Percentiles rank a stretch among this genome's conserved stretches.
phyloP scores from a whole-genome alignment of 2,329 filamentous ascomycete species.

The Truncatella angustata region DNA sequence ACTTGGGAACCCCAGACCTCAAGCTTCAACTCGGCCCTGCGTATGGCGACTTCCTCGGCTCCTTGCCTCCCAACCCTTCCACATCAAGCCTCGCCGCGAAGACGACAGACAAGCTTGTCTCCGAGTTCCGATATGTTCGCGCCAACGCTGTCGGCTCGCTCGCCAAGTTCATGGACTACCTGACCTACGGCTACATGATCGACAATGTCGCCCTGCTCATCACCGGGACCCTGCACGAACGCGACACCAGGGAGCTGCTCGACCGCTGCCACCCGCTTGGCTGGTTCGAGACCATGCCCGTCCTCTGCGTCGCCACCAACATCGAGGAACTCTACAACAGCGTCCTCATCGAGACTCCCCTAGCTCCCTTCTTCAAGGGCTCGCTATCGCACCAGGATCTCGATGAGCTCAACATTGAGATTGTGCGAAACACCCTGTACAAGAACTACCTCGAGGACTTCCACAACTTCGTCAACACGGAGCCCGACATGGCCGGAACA shows the following conservation, averaged over 20 bases:
- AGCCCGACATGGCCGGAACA: conserved; percentile 81
- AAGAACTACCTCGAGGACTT: conserved; percentile 99
- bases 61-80: conserved; percentile 92
- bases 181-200: conserved; percentile 99
- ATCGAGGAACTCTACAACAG: conserved; percentile 99
- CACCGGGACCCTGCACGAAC: conserved; percentile 94
- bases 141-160: conserved; percentile 90
- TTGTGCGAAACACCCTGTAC: conserved; percentile 96
- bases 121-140: conserved; percentile 94
- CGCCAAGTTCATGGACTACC: conserved; percentile 94
- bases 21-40: conserved; percentile 96
- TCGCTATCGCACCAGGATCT: conserved; percentile 94
- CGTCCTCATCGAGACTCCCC: conserved; percentile 91
- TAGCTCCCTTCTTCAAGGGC: conserved; percentile 96
- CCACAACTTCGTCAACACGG: conserved; percentile 86
- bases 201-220: conserved; percentile 98
- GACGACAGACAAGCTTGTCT: conserved; percentile 96
- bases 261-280: conserved; percentile 95
- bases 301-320: conserved; percentile 95
- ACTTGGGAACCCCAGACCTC: conserved; percentile 62
- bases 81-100: conserved; percentile 92
- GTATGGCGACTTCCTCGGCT: conserved; percentile 94
- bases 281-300: conserved; percentile 99
- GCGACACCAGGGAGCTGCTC: conserved; percentile 91
- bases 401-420: conserved; percentile 98